Base-by-base conservation (phyloP, 2,329 filamentous ascomycete species). In the Penicillium janthinellum region DNA sequence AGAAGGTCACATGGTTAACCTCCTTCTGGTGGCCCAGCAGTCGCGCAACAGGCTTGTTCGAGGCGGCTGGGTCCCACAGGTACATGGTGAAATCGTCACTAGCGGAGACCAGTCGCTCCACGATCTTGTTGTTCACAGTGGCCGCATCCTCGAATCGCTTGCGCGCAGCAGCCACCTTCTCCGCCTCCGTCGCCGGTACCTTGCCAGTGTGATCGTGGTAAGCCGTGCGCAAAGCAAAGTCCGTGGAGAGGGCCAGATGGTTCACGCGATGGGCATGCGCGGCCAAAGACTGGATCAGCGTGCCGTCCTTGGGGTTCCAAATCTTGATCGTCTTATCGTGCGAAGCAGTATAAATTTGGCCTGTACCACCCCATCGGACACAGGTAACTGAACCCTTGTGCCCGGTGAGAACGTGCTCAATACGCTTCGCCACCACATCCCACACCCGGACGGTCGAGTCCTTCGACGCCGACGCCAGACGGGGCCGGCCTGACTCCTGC, bases 61-160 rank as follows among this genome's bases (percentile, higher is more conserved):
- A 88, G 45, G 82, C 83, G 10, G 88, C 83, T 0, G 93, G 93
- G 61, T 96, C 91, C 94, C 94, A 99, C 7, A 99, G 84, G 73
- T 92, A 96, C 85, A 99, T 94, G 5, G 93, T 96, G 75, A 93
- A 96, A 75, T 99, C 95, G 72, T 98, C 95, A 66, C 90, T 94
- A 2, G 94, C 95, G 8, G 92, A 96, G 2, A 96, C 90, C 4
- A 98, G 79, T 31, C 91, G 86, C 79, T 99, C 95, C 1, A 90
- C 87, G 22, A 96, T 82, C 70, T 88, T 86, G 28, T 90, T 90
- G 64, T 89, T 86, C 31, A 92, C 83, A 2, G 83, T 90, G 5
- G 92, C 91, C 1, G 92, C 92, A 73, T 92, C 91, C 68, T 95
- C 88, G 71, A 96, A 98, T 28, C 92, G 86, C 67, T 90, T 85